Percentiles rank a stretch among this genome's conserved stretches.
Evolutionary conservation across 768 basidiomycete genomes (phyloP).

Genomic region (Hirschioporus abietinus): DNA sequence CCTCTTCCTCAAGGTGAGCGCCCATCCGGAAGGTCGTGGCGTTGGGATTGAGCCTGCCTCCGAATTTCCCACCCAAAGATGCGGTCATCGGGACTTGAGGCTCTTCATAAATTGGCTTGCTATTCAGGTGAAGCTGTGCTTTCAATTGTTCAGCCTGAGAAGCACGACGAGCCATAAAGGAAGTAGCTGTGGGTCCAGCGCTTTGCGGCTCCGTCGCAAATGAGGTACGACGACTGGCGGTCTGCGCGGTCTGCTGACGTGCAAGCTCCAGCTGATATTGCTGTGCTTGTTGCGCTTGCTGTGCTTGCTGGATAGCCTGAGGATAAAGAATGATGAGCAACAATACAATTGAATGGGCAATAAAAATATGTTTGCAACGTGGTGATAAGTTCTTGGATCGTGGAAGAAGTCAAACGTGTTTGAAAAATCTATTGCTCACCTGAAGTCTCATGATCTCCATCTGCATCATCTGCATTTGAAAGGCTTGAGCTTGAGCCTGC

Average conservation of each 20-base stretch:
- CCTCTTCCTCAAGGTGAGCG: slow-evolving; percentile 30
- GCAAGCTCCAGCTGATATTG: slow-evolving; percentile 67
- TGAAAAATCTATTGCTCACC: slow-evolving; percentile 33
- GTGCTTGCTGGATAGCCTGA: slow-evolving; percentile 61
- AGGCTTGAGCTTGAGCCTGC: slow-evolving; percentile 54
- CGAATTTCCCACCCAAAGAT: slow-evolving; percentile 69
- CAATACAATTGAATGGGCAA: slow-evolving; percentile 2
- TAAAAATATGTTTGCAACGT: slow-evolving; percentile 3
- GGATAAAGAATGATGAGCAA: slow-evolving; percentile 12
- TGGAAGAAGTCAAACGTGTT: not conserved
- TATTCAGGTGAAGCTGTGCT: slow-evolving; percentile 47
- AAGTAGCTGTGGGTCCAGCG: slow-evolving; percentile 61
- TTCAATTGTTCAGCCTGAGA: slow-evolving; percentile 64
- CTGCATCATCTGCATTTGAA: slow-evolving; percentile 84
- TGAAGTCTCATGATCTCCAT: slow-evolving; percentile 78
- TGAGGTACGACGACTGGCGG: slow-evolving; percentile 39
- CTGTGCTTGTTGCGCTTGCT: slow-evolving; percentile 68
- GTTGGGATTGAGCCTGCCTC: slow-evolving; percentile 51
- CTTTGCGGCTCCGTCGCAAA: slow-evolving; percentile 56
- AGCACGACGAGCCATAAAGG: slow-evolving; percentile 66
- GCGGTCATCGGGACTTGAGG: slow-evolving; percentile 68
- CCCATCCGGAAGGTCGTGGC: slow-evolving; percentile 30
- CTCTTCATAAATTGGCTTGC: slow-evolving; percentile 42
- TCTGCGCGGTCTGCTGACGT: slow-evolving; percentile 43
- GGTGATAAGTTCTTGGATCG: not conserved